phyloP scores from a whole-genome alignment of 257 asterid species.

The Penstemon barbatus region DNA sequence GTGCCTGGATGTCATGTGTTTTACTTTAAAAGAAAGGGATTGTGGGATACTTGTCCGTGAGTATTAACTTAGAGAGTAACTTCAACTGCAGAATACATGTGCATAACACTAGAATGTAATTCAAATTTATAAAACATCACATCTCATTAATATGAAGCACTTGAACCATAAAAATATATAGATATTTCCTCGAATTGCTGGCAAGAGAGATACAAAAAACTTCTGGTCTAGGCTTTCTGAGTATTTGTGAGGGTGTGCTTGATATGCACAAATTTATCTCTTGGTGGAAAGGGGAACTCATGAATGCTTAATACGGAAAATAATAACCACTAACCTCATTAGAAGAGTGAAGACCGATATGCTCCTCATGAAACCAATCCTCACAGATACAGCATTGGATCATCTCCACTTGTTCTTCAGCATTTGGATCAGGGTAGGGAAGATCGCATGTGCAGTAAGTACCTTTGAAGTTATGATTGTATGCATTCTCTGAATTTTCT shows the following conservation, averaged over 20 bases:
- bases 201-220: not conserved
- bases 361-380: constrained; percentile 99
- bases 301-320: constrained; percentile 14
- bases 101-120: not conserved
- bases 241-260: not conserved
- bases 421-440: constrained; percentile 92
- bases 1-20: not conserved
- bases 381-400: constrained; percentile 94
- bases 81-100: not conserved
- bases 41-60: not conserved
- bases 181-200: no score
- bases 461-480: constrained; percentile 94
- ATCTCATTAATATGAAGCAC: not conserved
- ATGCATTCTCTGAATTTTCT: constrained; percentile 62
- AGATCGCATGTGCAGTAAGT: constrained; percentile 90
- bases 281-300: not conserved
- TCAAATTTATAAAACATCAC: not conserved
- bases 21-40: not conserved
- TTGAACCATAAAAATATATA: not conserved
- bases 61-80: constrained; percentile 3
- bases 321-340: constrained; percentile 55
- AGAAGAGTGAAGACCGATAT: constrained; percentile 66
- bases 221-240: not conserved
- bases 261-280: not conserved
- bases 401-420: constrained; percentile 90